Evolutionary conservation across 2,329 filamentous ascomycete species (phyloP).

Genomic region (Phialophora macrospora): DNA sequence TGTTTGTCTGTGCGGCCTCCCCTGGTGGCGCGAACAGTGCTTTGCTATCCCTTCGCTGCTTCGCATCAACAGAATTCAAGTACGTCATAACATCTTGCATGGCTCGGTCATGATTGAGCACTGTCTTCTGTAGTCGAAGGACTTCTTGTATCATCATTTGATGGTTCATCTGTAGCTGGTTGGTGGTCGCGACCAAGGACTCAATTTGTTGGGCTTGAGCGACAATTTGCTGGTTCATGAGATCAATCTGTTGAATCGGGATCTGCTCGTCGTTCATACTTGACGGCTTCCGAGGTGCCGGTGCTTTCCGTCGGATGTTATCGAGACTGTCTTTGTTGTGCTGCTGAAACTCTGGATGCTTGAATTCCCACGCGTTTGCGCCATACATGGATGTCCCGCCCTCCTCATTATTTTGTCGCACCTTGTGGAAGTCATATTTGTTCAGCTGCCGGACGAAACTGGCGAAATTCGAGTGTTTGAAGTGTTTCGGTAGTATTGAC

Average conservation of each 20-base stretch:
- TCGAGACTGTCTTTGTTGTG: conserved; percentile 97
- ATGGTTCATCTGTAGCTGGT: conserved; percentile 72
- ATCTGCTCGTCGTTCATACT: conserved; percentile 73
- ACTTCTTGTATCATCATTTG: conserved; percentile 68
- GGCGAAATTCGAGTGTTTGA: conserved; percentile 98
- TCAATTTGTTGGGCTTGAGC: conserved; percentile 93
- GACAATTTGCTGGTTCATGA: conserved; percentile 84
- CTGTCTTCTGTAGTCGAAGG: conserved; percentile 70
- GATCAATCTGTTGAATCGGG: conserved; percentile 83
- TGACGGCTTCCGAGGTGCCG: conserved; percentile 77
- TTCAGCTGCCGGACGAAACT: conserved; percentile 95
- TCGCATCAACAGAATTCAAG: conserved; percentile 67
- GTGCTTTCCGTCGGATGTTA: conserved; percentile 94
- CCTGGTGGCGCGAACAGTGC: conserved; percentile 48
- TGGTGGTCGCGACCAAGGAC: conserved; percentile 80
- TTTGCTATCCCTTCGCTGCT: conserved; percentile 66
- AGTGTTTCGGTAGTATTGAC: conserved; percentile 93
- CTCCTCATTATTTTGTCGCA: conserved; percentile 87
- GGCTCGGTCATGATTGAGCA: conserved; percentile 72
- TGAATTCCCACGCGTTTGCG: conserved; percentile 90
- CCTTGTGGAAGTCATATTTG: conserved; percentile 99
- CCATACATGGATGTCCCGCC: conserved; percentile 81
- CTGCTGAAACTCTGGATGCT: conserved; percentile 92
- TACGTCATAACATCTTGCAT: conserved; percentile 74
- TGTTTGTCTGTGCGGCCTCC: conserved; percentile 48